Base-by-base conservation (phyloP, 2,329 filamentous ascomycete species). In the Diaporthe helianthi region DNA sequence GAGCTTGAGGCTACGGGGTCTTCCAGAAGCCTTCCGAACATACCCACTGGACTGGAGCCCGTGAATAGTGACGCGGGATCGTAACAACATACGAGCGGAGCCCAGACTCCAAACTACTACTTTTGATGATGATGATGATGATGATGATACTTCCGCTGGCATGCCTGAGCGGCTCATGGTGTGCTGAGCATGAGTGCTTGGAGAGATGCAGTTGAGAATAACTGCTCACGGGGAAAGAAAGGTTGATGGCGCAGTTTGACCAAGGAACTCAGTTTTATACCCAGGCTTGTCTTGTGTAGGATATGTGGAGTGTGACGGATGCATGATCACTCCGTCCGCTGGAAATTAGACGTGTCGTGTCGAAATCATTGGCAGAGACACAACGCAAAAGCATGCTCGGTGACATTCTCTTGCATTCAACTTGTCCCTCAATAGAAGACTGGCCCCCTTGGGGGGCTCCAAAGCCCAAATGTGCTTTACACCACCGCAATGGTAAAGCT, bases 31-130 rank as follows among this genome's bases (percentile, higher is more conserved):
- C 74, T 81, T 15, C 74, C 77, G 4, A 49, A 63, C n/a, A 63
- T 63, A 15, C 7, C 58, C 2, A 73, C 78, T 3, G 76, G 78
- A 2, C 72, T 75, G 5, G 80, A 80, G 61, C 75, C 76, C 8
- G 44, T 26, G n/a, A 49, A 19, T 29, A 36, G 29, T 9, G 44
- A 63, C 44, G 19, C 12, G 13, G 41, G 29, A 8, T 63, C 58
- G 3, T 63, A 31, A 22, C 2, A 22, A 55, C 2, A 33, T 6
- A 46, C 24, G 31, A 10, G 2, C 13, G n/a, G 31, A 29, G 3
- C 2, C n/a, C 8, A 33, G 2, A 36, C 17, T 24, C 24, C n/a
- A 17, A 9, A 24, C 29, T 24, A 38, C 36, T 49, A 15, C 3
- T 26, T 33, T 31, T 33, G 17, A 12, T 24, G 44, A 36, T 26